Evolutionary conservation across 2,329 filamentous ascomycete genomes (phyloP), one percentile per base, ranked within the genome.

Genomic region (Aschersonia sp.): DNA sequence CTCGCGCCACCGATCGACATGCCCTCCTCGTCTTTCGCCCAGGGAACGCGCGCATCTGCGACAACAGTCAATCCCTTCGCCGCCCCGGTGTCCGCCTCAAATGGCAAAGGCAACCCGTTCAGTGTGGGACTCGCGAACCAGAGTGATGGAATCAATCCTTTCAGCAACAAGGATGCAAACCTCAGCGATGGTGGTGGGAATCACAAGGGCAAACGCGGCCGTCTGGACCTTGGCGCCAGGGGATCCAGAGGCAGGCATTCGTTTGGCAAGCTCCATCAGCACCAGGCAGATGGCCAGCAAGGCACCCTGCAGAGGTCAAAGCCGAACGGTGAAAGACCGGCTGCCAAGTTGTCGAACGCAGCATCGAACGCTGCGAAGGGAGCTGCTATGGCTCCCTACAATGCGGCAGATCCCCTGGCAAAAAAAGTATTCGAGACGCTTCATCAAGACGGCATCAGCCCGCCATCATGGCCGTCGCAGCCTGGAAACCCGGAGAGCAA

Each of bases 381-480:
- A 6, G 45, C 30, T 31, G 31, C 43, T 4, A 38, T 45, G 10
- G 45, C 47, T 30, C 44, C 56, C 28, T 43, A 52, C 47, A 49
- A 59, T 38, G 56, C 61, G 4, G 55, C 59, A 48, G 65, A 69
- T 43, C 61, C 61, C 0, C 72, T 70, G 52, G 73, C 76, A 7
- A 67, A 62, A 47, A 72, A 68, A 49, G 75, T 82, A 31, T 66
- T 71, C 50, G 63, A 67, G 6, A 73, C 74, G 50, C 63, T 82
- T 2, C 65, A 66, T n/a, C 73, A 70, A 52, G 75, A 80, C 56
- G 67, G 68, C 31, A 72, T 82, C 46, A 61, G 57, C 31, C 70
- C 75, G 9, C 77, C 78, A 3, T 56, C 60, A 56, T 80, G 77
- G 77, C 77, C 76, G 1, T 60, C 65, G 2, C 67, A 79, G 32